Evolutionary conservation across 1,284 basidiomycete species (phyloP), one percentile per base, ranked within the genome.

Genomic region (Puccinia sorghi): DNA sequence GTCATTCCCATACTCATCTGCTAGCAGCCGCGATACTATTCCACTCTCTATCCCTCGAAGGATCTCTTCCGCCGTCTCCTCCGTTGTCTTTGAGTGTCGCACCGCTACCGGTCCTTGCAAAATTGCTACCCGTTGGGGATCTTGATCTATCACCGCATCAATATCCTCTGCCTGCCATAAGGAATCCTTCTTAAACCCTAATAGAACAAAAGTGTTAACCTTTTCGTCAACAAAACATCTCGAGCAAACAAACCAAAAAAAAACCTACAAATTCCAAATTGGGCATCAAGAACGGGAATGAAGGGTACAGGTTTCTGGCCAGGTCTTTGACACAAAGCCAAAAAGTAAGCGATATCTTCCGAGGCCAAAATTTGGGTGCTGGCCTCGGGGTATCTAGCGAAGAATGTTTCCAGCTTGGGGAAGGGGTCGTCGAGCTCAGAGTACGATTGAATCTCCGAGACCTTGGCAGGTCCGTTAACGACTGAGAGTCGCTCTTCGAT

Each of bases 271-370:
- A 97, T 93, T 85, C 96, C 93, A 84, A 99, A 97, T 82, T 86
- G 90, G 32, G 90, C 89, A 85, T 98, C 95, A 67, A 99, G 89
- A 71, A 98, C 90, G n/a, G 96, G 95, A 82, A 99, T 97, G 88
- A 98, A 99, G 1, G 96, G 97, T 9, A 92, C 95, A 0, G 97
- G 97, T 87, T 99, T 99, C 88, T 99, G 96, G 17, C 93, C 93
- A 17, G 93, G 93, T 76, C 97, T 89, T 85, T 97, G 94, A 59
- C 92, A 89, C 83, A 99, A 96, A 52, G 92, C 91, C 66, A 99
- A 89, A 90, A 99, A 98, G 87, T 90, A 99, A 0, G 93, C 92
- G 81, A 92, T 91, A 85, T 99, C 96, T 85, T 98, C 96, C 11
- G 93, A 90, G n/a, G 94, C 92, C 72, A 99, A 88, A 59, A 97